These are phyloP conservation scores for Nicotiana otophora DNA, from an alignment of 257 asterid species.

Conservation along the genomic window DNA sequence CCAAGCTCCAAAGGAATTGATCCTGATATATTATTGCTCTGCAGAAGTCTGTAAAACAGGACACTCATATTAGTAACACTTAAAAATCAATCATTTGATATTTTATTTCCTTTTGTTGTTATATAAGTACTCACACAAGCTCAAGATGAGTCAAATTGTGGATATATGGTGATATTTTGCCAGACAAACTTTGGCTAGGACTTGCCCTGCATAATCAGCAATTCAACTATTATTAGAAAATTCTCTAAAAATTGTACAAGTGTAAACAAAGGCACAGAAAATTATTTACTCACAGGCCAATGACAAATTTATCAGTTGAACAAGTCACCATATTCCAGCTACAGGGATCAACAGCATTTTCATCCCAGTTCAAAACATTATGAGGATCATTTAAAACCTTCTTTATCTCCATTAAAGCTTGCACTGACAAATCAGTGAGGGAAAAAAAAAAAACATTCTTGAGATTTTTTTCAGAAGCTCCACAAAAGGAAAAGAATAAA, in stretches of 20 bases:
- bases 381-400: constrained; percentile 58
- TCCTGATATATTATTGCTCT: constrained; percentile 77
- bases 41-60: constrained; percentile 50
- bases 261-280: too few relatives aligned
- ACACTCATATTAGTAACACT: neutral
- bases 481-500: neutral
- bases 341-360: constrained; percentile 86
- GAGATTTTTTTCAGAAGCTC: neutral
- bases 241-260: neutral
- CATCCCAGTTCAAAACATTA: constrained; percentile 75
- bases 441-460: neutral
- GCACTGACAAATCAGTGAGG: constrained; percentile 34
- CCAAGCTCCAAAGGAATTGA: constrained; percentile 72
- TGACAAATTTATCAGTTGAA: constrained; percentile 48
- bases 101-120: neutral
- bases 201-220: constrained; percentile 53
- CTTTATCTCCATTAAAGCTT: constrained; percentile 81
- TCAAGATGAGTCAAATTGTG: constrained; percentile 77
- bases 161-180: constrained; percentile 63
- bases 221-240: neutral
- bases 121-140: constrained; percentile 53
- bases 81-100: neutral
- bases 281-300: constrained; percentile 49
- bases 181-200: constrained; percentile 83
- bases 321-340: constrained; percentile 80